A percentile compares a stretch with the other conserved stretches of the same genome.
Evolutionary conservation across 768 basidiomycete species (phyloP).

Genomic region (Hirschioporus abietinus): DNA sequence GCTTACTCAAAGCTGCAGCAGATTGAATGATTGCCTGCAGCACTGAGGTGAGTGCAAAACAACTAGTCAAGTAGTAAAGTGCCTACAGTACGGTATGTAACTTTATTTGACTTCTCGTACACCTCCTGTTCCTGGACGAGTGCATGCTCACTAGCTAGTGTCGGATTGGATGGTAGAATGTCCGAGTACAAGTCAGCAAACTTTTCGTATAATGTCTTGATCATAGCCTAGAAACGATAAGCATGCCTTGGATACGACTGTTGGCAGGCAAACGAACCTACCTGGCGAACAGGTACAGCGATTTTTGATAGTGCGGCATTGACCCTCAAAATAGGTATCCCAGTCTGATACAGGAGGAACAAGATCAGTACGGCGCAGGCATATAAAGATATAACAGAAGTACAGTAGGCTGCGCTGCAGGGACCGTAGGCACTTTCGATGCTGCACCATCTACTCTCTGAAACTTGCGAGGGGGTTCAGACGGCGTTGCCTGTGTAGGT

Average conservation of each 20-base stretch:
- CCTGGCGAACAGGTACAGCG: constrained; percentile 71
- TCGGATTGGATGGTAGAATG: constrained; percentile 48
- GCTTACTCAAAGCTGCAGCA: constrained; percentile 46
- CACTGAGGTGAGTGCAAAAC: constrained; percentile 8
- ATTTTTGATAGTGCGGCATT: constrained; percentile 68
- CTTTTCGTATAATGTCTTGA: constrained; percentile 69
- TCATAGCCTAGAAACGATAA: constrained; percentile 47
- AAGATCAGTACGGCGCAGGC: not conserved
- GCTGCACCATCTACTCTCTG: constrained; percentile 44
- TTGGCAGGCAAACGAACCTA: constrained; percentile 19
- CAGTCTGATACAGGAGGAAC: constrained; percentile 33
- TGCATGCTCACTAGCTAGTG: constrained; percentile 72
- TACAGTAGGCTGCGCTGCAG: constrained; percentile 27
- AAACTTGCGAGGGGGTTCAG: constrained; percentile 61
- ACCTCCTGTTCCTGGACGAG: constrained; percentile 78
- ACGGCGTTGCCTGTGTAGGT: constrained; percentile 12
- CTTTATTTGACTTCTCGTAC: constrained; percentile 66
- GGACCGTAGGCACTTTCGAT: constrained; percentile 38
- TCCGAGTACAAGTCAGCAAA: constrained; percentile 62
- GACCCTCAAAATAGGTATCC: constrained; percentile 59
- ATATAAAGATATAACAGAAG: constrained; percentile 5
- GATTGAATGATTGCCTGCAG: constrained; percentile 46
- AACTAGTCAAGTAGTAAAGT: constrained; percentile 12
- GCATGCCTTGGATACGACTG: not conserved
- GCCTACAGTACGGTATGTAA: constrained; percentile 79